These are phyloP conservation scores for Rhizoclosmatium globosum DNA, from an alignment of 192 early-diverging fungal genomes.

Conservation along the genomic window DNA sequence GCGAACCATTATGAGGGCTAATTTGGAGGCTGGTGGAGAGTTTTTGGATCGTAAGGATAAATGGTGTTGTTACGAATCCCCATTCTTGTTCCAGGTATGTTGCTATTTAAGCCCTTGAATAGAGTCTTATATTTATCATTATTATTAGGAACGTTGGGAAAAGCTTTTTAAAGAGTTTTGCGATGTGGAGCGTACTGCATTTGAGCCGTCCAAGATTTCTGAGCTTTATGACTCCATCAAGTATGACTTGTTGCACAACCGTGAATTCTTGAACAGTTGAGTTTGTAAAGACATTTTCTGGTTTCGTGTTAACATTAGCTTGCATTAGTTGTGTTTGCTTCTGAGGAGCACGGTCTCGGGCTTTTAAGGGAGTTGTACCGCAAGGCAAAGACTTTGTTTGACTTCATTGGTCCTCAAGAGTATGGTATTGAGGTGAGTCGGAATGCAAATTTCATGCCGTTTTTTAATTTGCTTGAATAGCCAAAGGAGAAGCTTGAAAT, in stretches of 20 bases:
- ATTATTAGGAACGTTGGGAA: constrained; percentile 87
- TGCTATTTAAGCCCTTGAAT: not conserved
- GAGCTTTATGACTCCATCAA: constrained; percentile 96
- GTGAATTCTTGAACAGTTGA: constrained; percentile 76
- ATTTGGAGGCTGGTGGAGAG: constrained; percentile 70
- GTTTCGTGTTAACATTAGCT: constrained; percentile 14
- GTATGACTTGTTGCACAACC: constrained; percentile 97
- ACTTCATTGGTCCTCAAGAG: constrained; percentile 92
- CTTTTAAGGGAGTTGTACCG: constrained; percentile 77
- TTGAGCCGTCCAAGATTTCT: constrained; percentile 84
- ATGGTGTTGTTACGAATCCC: constrained; percentile 93
- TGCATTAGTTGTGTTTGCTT: constrained; percentile 37
- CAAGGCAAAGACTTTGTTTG: constrained; percentile 86
- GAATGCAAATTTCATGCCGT: not conserved
- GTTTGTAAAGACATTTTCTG: constrained; percentile 22
- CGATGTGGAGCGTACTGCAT: constrained; percentile 57
- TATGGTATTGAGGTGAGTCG: constrained; percentile 82
- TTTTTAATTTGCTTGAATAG: constrained; percentile 4
- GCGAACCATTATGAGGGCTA: constrained; percentile 79
- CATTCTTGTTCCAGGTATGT: constrained; percentile 72
- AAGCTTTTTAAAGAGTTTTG: constrained; percentile 94
- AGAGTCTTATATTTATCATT: constrained; percentile 21
- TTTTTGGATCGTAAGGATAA: constrained; percentile 70
- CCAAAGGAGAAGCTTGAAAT: constrained; percentile 85
- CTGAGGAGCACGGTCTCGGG: constrained; percentile 43